Conservation (phyloP, 805 yeast genomes). For the Ogataea trehaloabstinens region DNA sequence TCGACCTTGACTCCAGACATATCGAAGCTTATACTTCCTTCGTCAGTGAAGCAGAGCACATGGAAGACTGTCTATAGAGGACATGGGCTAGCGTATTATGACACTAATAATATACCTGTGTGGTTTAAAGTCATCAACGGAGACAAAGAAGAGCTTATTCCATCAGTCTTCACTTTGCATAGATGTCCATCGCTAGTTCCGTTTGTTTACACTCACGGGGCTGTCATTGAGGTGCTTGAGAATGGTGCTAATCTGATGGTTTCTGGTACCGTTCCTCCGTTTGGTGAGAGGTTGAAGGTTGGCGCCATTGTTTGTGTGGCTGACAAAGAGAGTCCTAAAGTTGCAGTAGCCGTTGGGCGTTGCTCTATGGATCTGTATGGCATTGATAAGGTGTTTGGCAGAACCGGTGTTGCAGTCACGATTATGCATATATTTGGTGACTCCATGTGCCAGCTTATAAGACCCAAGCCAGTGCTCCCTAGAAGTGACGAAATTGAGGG, state of each 20-base stretch:
- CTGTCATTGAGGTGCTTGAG: conserved; percentile 65
- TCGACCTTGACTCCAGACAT: conserved; percentile 39
- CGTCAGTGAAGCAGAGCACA: conserved; percentile 59
- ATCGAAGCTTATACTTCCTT: conserved; percentile 44
- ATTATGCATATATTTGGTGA: conserved; percentile 70
- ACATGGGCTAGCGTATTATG: conserved; percentile 65
- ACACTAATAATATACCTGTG: conserved; percentile 61
- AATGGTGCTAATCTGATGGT: conserved; percentile 83
- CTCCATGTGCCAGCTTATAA: conserved; percentile 51
- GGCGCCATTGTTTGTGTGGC: conserved; percentile 75
- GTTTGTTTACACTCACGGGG: conserved; percentile 64
- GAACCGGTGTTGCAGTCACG: conserved; percentile 75
- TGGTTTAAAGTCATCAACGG: conserved; percentile 54
- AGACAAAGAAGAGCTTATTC: conserved; percentile 54
- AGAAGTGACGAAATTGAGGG: conserved; percentile 25
- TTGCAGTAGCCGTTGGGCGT: conserved; percentile 70
- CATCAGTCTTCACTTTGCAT: conserved; percentile 77
- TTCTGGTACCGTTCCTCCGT: conserved; percentile 65
- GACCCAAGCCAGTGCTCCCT: conserved; percentile 48
- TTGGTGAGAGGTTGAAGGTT: conserved; percentile 44
- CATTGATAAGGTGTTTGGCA: conserved; percentile 50
- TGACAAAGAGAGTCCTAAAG: conserved; percentile 54
- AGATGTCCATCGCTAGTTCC: conserved; percentile 65
- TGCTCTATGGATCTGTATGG: conserved; percentile 48
- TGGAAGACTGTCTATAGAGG: conserved; percentile 48